Base-by-base conservation (phyloP, 768 basidiomycete species). In the Saitozyma podzolica region DNA sequence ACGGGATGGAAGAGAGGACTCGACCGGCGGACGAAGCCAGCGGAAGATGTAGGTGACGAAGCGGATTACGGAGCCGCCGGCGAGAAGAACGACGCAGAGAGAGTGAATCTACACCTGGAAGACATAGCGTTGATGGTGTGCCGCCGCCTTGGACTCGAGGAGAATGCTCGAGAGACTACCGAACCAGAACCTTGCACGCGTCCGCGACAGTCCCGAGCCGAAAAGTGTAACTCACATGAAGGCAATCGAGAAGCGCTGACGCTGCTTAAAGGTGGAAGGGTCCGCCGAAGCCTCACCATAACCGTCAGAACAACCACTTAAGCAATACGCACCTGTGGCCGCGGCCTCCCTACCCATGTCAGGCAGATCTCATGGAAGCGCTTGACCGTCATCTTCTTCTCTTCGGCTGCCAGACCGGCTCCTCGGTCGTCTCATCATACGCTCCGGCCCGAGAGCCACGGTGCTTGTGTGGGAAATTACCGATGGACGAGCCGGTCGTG, bases 1-100 rank as follows among this genome's bases (percentile, higher is more conserved):
- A 9, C 93, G 86, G 13, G 90, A 91, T 1, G 95, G 95, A 13
- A 91, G 84, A n/a, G n/a, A 88, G 1, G 91, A 92, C 17, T 74
- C 68, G 11, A 84, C 84, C 8, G 91, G 89, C 11, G 92, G 92
- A 39, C 84, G 83, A 50, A 94, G 83, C 90, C 90, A 97, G 47
- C 95, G 83, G 85, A 97, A 92, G 81, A 93, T 90, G 77, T 97
- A 98, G 1, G 94, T 97, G 45, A 93, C 70, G 75, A 88, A 90
- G 56, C 95, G 85, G 63, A 94, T 81, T 9, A 90, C 82, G 6
- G 89, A 85, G 76, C 89, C 92, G 5, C 82, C 88, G 59, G 88
- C 83, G 14, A 98, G 86, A 20, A 94, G 83, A 80, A 86, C 87
- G 50, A 95, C 94, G 95, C 94, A 98, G 4, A 97, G 83, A 40